Base-by-base conservation (phyloP, 73 alveolate genomes). In the Paramecium tetraurelia region DNA sequence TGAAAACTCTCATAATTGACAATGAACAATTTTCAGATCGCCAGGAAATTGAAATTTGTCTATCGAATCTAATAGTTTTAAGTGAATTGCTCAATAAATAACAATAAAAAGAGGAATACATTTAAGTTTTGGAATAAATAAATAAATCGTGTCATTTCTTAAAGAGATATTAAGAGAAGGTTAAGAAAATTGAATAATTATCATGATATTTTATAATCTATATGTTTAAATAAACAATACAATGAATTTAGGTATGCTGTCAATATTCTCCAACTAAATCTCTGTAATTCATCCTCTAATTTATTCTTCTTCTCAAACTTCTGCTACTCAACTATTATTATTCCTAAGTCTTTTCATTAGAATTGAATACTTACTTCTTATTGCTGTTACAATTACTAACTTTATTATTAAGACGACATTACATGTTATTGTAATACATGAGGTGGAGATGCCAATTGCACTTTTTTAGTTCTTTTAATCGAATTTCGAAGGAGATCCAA, bases 231-330 rank as follows among this genome's bases (percentile, higher is more conserved):
- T 16, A 16, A 11, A 59, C 46, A 68, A 31, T 68, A 68, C 8
- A 53, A 53, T 53, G n/a, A 53, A 53, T 53, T 53, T 53, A 53
- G 69, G 7, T 24, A 27, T 21, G 1, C 4, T 68, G 24, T 72
- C 86, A 72, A 72, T 72, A 36, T 72, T 72, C 86, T 11, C 86
- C 86, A 31, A 33, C 86, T 20, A 72, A 72, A 72, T 72, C 86
- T 72, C 86, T 31, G 38, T 72, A 72, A 20, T 72, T 72, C 7
- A 72, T 4, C 16, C 40, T 72, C 7, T 72, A 36, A 36, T 72
- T 72, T 18, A 29, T 29, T 38, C 59, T 72, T 72, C 86, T 72
- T 63, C 84, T 63, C 46, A 63, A 63, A 63, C 27, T 63, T 63
- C 84, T 63, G 10, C 21, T 53, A 18, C 31, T 53, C 69, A 53